phyloP scores from a whole-genome alignment of 176 grass and related monocot species.

The Rhynchospora breviuscula region DNA sequence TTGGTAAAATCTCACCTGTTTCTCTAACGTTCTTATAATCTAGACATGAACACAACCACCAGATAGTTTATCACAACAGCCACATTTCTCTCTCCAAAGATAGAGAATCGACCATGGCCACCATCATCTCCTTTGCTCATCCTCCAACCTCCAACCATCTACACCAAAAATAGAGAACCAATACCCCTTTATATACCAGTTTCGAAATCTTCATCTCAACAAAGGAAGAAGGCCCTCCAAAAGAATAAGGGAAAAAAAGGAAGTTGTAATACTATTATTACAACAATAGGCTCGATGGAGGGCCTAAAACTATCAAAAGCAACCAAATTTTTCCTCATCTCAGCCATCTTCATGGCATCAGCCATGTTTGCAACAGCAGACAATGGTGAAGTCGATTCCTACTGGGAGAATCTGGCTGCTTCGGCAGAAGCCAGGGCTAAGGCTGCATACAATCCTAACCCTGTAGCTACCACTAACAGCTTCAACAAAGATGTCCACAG shows the following conservation, averaged over 20 bases:
- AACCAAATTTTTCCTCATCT: slow-evolving; percentile 38
- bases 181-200: neutral
- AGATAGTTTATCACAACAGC: slow-evolving; percentile 1
- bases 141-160: slow-evolving; percentile 2
- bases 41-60: neutral
- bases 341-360: slow-evolving; percentile 29
- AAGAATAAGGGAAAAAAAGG: too few relatives aligned
- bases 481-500: slow-evolving; percentile 56
- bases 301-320: slow-evolving; percentile 12
- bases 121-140: neutral
- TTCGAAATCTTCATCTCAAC: too few relatives aligned
- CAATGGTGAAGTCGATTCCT: slow-evolving; percentile 35
- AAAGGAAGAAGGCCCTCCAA: too few relatives aligned
- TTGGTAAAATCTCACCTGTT: neutral
- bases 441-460: slow-evolving; percentile 47
- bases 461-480: slow-evolving; percentile 38
- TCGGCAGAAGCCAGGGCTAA: slow-evolving; percentile 7
- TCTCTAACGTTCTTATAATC: neutral
- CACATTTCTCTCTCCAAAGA: neutral
- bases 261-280: neutral
- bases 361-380: slow-evolving; percentile 21
- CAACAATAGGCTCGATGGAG: slow-evolving; percentile 9
- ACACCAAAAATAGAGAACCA: neutral
- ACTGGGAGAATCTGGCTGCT: slow-evolving; percentile 39
- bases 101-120: neutral